Conservation (phyloP, 345 rosid genomes). For the Turritis glabra region DNA sequence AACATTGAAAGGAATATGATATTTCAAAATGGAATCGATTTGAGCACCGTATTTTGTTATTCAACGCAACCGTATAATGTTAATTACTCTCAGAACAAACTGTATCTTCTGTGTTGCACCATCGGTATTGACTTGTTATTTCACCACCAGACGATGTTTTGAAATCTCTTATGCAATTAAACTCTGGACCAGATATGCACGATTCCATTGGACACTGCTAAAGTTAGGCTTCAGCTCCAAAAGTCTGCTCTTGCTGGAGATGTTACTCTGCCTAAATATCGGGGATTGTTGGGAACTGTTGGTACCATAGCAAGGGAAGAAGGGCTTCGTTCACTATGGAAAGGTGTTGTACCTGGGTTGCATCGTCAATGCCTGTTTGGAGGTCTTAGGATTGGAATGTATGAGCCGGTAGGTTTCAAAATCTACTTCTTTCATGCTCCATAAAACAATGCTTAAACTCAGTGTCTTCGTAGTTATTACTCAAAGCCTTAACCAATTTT, state of each 20-base stretch:
- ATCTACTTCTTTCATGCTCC: constrained; percentile 10
- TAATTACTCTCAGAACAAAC: neutral
- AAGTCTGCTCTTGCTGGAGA: constrained; percentile 68
- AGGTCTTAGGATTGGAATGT: constrained; percentile 94
- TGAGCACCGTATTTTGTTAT: neutral
- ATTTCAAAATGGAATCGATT: neutral
- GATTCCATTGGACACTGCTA: constrained; percentile 96
- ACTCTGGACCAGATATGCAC: constrained; percentile 70
- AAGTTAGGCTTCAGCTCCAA: constrained; percentile 99
- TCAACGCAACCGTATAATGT: neutral
- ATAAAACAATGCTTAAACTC: neutral
- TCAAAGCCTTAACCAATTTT: constrained; percentile 4
- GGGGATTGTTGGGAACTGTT: constrained; percentile 91
- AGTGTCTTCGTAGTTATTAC: neutral
- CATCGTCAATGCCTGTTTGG: constrained; percentile 97
- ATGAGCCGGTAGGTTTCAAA: constrained; percentile 80
- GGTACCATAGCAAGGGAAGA: constrained; percentile 94
- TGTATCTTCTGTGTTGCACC: neutral
- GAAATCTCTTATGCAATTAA: neutral
- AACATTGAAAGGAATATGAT: neutral
- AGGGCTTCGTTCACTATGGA: constrained; percentile 89
- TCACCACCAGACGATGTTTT: neutral
- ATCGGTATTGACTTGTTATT: neutral
- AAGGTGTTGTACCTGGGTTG: constrained; percentile 90
- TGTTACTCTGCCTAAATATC: constrained; percentile 66